Conservation (phyloP, 768 basidiomycete genomes). For the Leccinum uliginosum region DNA sequence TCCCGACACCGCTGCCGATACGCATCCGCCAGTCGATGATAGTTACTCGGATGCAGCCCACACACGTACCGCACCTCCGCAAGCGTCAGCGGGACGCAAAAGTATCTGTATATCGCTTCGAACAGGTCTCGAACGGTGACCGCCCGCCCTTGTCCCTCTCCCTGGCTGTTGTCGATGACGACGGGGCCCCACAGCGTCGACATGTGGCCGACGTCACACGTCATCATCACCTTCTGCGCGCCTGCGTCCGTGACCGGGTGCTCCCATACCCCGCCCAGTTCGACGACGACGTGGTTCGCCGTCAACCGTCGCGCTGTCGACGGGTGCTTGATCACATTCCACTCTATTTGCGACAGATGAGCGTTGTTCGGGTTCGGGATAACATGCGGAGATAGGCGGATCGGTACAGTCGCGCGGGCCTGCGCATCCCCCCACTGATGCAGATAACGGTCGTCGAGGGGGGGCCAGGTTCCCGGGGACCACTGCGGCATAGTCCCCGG, state of each 20-base stretch:
- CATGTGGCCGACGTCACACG: constrained; percentile 22
- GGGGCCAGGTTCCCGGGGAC: constrained; percentile 27
- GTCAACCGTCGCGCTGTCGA: constrained; percentile 30
- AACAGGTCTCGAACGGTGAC: constrained; percentile 46
- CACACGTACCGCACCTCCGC: constrained; percentile 25
- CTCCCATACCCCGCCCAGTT: constrained; percentile 13
- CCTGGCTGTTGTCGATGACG: constrained; percentile 30
- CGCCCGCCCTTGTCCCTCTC: not conserved
- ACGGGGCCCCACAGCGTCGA: constrained; percentile 47
- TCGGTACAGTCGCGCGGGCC: not conserved
- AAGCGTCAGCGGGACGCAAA: constrained; percentile 40
- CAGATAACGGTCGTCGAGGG: constrained; percentile 16
- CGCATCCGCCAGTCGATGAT: constrained; percentile 14
- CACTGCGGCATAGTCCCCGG: constrained; percentile 25
- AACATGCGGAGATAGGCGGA: constrained; percentile 6
- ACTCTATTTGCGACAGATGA: constrained; percentile 29
- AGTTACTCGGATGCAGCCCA: constrained; percentile 16
- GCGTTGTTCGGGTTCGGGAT: constrained; percentile 31
- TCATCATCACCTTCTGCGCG: constrained; percentile 21
- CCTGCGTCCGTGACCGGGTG: constrained; percentile 23
- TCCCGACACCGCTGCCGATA: constrained; percentile 35
- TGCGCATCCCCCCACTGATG: not conserved
- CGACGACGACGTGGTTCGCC: constrained; percentile 21
- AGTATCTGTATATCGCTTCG: constrained; percentile 45
- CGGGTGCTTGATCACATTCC: constrained; percentile 35